Evolutionary conservation across 2,329 filamentous ascomycete species (phyloP).

Genomic region (Exophiala bonariae): DNA sequence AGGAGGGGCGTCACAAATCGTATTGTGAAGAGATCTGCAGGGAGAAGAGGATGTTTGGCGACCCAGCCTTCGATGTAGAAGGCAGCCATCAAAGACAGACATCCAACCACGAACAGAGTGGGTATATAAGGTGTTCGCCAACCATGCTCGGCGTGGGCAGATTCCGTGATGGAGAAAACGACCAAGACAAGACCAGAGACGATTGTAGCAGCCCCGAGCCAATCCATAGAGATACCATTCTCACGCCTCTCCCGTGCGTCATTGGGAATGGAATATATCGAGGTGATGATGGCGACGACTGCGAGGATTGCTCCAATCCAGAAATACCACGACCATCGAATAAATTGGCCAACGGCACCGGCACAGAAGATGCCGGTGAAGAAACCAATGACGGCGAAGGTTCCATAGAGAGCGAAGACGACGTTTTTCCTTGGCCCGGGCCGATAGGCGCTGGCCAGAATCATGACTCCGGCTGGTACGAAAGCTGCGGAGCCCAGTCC

Average conservation of each 20-base stretch:
- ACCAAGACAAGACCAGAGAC: conserved; percentile 67
- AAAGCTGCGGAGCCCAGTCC: conserved; percentile 73
- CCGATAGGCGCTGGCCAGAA: conserved; percentile 65
- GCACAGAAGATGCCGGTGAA: conserved; percentile 65
- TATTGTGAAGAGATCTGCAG: conserved; percentile 66
- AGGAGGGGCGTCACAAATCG: conserved; percentile 68
- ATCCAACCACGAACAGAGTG: conserved; percentile 63
- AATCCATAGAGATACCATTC: conserved; percentile 64
- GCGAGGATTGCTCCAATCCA: conserved; percentile 61
- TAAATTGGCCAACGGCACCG: conserved; percentile 56
- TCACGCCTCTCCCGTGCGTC: conserved; percentile 39
- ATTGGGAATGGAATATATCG: conserved; percentile 52
- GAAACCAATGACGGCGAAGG: conserved; percentile 50
- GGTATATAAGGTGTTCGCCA: conserved; percentile 76
- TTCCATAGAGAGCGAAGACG: conserved; percentile 61
- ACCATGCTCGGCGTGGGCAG: conserved; percentile 64
- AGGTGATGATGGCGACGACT: conserved; percentile 45
- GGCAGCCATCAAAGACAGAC: conserved; percentile 58
- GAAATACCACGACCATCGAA: conserved; percentile 68
- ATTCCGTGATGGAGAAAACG: conserved; percentile 74
- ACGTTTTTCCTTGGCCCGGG: conserved; percentile 70
- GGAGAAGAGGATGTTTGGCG: conserved; percentile 66
- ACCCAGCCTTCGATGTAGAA: conserved; percentile 74
- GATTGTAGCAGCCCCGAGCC: conserved; percentile 61
- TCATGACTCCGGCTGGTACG: conserved; percentile 66